Conservation (phyloP, 2,329 filamentous ascomycete genomes). For the Pyricularia grisea region DNA sequence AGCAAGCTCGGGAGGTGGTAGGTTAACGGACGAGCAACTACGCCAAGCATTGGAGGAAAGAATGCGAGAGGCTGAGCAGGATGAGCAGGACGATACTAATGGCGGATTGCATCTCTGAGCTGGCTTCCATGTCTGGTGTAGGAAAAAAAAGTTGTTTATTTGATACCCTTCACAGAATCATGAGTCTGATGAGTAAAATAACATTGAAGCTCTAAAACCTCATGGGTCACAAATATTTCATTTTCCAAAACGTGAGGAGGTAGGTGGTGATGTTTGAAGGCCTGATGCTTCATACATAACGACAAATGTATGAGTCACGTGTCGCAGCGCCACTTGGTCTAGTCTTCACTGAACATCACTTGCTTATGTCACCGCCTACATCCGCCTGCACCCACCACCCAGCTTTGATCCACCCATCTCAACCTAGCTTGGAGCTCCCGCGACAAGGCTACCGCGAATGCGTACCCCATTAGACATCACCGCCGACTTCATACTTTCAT, state of each 20-base stretch:
- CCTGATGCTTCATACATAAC: background rate
- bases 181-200: background rate
- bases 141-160: background rate
- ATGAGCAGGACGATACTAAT: constrained; percentile 38
- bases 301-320: background rate
- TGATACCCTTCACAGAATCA: background rate
- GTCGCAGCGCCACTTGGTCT: background rate
- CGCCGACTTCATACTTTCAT: background rate
- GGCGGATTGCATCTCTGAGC: constrained; percentile 52
- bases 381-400: background rate
- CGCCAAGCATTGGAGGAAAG: constrained; percentile 44
- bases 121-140: background rate
- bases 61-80: constrained; percentile 35
- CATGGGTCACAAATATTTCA: background rate
- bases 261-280: background rate
- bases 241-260: background rate
- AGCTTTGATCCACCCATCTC: background rate
- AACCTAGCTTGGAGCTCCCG: background rate
- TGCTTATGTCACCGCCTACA: background rate
- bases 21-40: constrained; percentile 50
- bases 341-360: no score
- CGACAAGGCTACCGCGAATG: constrained; percentile 1
- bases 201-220: background rate
- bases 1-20: constrained; percentile 26
- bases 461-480: background rate